Percentiles rank a stretch among this genome's conserved stretches.
phyloP scores from a whole-genome alignment of 1,284 basidiomycete genomes.

The Clitocybe nebularis region DNA sequence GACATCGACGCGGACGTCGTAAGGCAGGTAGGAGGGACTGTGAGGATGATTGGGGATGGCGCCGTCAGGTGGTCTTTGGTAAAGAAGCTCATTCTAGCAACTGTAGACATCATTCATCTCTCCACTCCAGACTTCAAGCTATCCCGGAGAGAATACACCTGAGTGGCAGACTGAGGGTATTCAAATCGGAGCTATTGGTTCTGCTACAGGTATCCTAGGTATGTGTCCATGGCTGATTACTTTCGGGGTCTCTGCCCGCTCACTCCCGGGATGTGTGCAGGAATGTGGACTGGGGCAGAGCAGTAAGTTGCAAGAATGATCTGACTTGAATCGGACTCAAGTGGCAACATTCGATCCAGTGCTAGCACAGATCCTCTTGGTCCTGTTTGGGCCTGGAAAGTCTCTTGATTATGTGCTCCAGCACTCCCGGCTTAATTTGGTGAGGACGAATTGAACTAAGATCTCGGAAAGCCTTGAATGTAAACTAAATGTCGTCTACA shows the following conservation, averaged over 20 bases:
- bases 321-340: too few species aligned
- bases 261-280: neutral
- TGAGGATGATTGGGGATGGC: conserved; percentile 48
- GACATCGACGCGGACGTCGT: conserved; percentile 26
- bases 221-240: neutral
- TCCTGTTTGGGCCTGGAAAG: conserved; percentile 58
- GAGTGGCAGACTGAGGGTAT: conserved; percentile 55
- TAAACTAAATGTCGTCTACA: too few species aligned
- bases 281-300: conserved; percentile 52
- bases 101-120: too few species aligned
- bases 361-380: conserved; percentile 43
- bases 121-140: conserved; percentile 22
- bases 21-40: conserved; percentile 38
- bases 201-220: conserved; percentile 49
- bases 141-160: conserved; percentile 19
- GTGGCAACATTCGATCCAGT: conserved; percentile 9
- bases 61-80: conserved; percentile 53
- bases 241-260: neutral
- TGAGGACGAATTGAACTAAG: too few species aligned
- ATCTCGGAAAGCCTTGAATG: too few species aligned
- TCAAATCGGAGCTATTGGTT: conserved; percentile 51
- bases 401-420: conserved; percentile 20
- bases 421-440: too few species aligned
- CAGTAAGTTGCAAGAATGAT: too few species aligned
- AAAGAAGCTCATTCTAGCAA: too few species aligned